phyloP scores from a whole-genome alignment of 805 yeast species.

The Barnettozyma populi region DNA sequence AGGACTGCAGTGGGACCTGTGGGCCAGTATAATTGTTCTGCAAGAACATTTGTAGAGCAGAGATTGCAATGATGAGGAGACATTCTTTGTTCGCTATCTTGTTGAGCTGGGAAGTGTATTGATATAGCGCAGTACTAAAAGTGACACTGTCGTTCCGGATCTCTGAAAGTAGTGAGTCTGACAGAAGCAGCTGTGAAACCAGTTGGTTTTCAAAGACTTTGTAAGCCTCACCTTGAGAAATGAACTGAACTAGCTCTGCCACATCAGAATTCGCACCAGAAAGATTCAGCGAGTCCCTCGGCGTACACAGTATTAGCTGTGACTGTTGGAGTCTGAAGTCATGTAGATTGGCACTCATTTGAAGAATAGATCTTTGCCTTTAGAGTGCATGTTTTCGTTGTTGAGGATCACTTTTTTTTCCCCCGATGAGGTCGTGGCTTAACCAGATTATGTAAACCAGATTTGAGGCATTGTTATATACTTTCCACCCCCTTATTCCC shows the following conservation, averaged over 20 bases:
- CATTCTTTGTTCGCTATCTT: constrained; percentile 7
- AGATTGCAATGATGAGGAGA: constrained; percentile 35
- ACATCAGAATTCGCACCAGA: constrained; percentile 15
- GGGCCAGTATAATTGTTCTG: constrained; percentile 88
- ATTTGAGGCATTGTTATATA: not conserved
- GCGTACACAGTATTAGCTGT: constrained; percentile 10
- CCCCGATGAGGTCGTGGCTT: not conserved
- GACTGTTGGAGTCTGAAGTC: constrained; percentile 6
- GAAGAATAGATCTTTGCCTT: not conserved
- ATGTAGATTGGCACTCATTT: constrained; percentile 3
- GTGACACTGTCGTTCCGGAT: constrained; percentile 1
- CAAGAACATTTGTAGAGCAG: constrained; percentile 60
- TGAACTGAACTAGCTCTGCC: constrained; percentile 6
- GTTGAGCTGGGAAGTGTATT: not conserved
- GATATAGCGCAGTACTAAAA: constrained; percentile 9
- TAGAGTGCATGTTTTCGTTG: not conserved
- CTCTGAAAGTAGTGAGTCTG: not conserved
- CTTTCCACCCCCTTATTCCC: no score
- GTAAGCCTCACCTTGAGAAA: constrained; percentile 20
- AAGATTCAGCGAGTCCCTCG: constrained; percentile 6
- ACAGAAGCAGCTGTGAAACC: not conserved
- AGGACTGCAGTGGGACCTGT: constrained; percentile 35
- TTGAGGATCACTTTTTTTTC: not conserved
- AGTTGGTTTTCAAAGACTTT: constrained; percentile 13
- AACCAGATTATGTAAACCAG: not conserved